Evolutionary conservation across 225 moss, liverwort and hornwort species (phyloP), one percentile per base, ranked within the genome.

Genomic region (Bryum argenteum): DNA sequence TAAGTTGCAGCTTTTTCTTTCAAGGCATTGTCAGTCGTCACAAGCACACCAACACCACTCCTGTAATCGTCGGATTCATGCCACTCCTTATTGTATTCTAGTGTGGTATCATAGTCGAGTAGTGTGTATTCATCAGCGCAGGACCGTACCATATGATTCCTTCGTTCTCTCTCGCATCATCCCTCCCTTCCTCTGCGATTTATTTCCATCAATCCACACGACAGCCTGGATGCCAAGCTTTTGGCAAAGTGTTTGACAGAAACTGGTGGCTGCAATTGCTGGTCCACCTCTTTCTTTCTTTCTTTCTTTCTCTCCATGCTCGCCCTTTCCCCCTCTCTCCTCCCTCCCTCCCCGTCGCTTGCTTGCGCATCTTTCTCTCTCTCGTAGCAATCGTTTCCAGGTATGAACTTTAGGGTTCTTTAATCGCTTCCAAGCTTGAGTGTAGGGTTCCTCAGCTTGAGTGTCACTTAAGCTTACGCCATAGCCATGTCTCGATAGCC

Each of bases 1-100:
- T 48, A 48, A 48, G 63, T 65, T 22, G 33, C 73, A 56, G 40
- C 52, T 74, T 74, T 74, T 47, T 37, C 48, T 45, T 58, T 56
- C 22, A 73, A 20, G 55, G 64, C 55, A 44, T 64, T 73, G 73
- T 65, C 73, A 73, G 64, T 73, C 64, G 55, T 73, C 63, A 20
- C 55, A 72, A 63, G 72, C 73, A 63, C 63, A 72, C 54, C 63
- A 63, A 71, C 18, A 19, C 72, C 10, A 61, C 40, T 51, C 45
- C 15, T 11, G 19, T 45, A 64, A 59, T n/a, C 33, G 18, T 42
- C 24, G 45, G 24, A 45, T 16, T 22, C 5, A 15, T 48, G 17
- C 17, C 17, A 7, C 17, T 48, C 8, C 17, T 42, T 62, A 42
- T 62, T 42, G 21, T 62, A 50, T 15, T 71, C 14, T 56, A 20